A percentile compares a stretch with the other conserved stretches of the same genome.
Evolutionary conservation across 148 eudicot genomes (phyloP).

Genomic region (Rhododendron molle): DNA sequence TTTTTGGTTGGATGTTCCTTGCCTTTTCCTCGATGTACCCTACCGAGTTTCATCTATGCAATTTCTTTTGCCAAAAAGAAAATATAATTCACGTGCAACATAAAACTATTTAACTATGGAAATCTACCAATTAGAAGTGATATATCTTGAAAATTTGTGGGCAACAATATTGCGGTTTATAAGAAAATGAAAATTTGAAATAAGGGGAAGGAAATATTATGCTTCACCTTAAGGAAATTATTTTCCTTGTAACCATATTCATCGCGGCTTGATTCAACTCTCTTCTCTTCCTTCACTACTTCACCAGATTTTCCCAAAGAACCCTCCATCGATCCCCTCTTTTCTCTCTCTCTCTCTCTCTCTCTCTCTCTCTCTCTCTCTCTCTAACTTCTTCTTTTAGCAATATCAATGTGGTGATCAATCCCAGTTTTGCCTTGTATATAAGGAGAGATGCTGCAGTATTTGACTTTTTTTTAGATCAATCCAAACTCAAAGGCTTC

Average conservation of each 20-base stretch:
- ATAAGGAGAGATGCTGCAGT: constrained; percentile 17
- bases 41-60: too few relatives aligned
- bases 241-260: constrained; percentile 20
- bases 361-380: constrained; percentile 8
- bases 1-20: too few relatives aligned
- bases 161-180: too few relatives aligned
- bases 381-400: not conserved
- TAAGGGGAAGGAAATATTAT: not conserved
- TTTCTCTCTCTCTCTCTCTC: constrained; percentile 6
- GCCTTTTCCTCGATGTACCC: too few relatives aligned
- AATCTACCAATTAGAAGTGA: too few relatives aligned
- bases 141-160: not conserved
- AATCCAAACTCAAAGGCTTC: constrained; percentile 17
- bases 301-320: constrained; percentile 12
- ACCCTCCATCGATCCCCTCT: constrained; percentile 20
- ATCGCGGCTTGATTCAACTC: constrained; percentile 14
- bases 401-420: not conserved
- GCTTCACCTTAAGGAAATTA: constrained; percentile 22
- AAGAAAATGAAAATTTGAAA: not conserved
- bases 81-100: too few relatives aligned
- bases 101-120: too few relatives aligned
- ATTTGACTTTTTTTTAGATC: constrained; percentile 20
- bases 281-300: constrained; percentile 25
- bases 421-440: not conserved
- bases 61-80: too few relatives aligned